A percentile compares a stretch with the other conserved stretches of the same genome.
Conservation (phyloP, 2,329 filamentous ascomycete species). For the Cladophialophora bantiana region DNA sequence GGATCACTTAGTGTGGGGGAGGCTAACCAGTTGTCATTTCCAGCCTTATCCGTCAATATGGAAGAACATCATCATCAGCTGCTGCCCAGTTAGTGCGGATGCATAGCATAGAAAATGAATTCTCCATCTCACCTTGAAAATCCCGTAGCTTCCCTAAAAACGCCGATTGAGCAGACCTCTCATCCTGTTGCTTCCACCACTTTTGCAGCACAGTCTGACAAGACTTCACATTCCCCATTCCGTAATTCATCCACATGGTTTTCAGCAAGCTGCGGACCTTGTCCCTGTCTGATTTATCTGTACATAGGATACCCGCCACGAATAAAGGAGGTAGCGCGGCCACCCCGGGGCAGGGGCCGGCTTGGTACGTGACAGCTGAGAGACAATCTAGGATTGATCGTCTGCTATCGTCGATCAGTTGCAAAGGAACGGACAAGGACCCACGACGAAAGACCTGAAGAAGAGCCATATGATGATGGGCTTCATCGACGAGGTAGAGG, state of each 20-base stretch:
- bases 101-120: background rate
- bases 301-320: constrained; percentile 18
- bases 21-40: background rate
- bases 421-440: constrained; percentile 15
- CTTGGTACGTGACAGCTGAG: background rate
- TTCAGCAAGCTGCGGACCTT: constrained; percentile 18
- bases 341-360: constrained; percentile 17
- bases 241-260: constrained; percentile 25
- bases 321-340: constrained; percentile 23
- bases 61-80: constrained; percentile 7
- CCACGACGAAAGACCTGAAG: constrained; percentile 23
- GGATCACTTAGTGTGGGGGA: no score
- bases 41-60: background rate
- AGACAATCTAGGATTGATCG: constrained; percentile 10
- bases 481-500: constrained; percentile 26
- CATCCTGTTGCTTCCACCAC: constrained; percentile 21
- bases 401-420: constrained; percentile 18
- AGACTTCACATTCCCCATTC: constrained; percentile 23
- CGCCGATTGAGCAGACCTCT: background rate
- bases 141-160: background rate
- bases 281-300: constrained; percentile 8
- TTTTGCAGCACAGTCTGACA: constrained; percentile 16
- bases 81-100: background rate
- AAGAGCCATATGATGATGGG: constrained; percentile 27
- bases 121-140: background rate